Evolutionary conservation across 1,284 basidiomycete species (phyloP).

Genomic region (Ustilago cynodontis): DNA sequence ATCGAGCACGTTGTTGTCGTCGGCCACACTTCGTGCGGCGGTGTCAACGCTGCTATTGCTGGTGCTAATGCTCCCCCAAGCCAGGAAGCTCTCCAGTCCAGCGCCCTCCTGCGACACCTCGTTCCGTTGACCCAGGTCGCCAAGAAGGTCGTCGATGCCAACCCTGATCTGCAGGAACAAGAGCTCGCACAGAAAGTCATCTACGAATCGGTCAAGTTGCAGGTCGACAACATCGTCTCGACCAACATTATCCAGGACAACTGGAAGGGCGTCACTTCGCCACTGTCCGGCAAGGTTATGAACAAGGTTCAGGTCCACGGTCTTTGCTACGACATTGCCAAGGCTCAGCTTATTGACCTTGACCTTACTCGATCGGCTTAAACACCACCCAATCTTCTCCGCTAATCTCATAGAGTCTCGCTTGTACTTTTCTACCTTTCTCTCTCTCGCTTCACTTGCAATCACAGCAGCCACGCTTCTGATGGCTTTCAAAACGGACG

Average conservation of each 20-base stretch:
- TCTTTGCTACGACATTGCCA: slow-evolving; percentile 61
- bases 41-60: slow-evolving; percentile 69
- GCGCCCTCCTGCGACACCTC: slow-evolving; percentile 61
- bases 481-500: background rate
- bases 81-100: slow-evolving; percentile 36
- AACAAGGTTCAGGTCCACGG: slow-evolving; percentile 63
- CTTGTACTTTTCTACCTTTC: slow-evolving; percentile 9
- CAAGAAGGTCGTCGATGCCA: slow-evolving; percentile 40
- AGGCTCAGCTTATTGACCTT: slow-evolving; percentile 54
- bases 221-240: slow-evolving; percentile 80
- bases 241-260: slow-evolving; percentile 77
- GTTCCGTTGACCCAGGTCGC: slow-evolving; percentile 62
- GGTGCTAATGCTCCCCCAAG: slow-evolving; percentile 40
- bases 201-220: slow-evolving; percentile 76
- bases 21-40: slow-evolving; percentile 71
- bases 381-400: slow-evolving; percentile 3
- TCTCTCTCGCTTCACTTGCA: slow-evolving; percentile 8
- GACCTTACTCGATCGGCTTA: slow-evolving; percentile 30
- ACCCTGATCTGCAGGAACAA: slow-evolving; percentile 29
- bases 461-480: slow-evolving; percentile 1
- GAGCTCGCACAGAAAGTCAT: slow-evolving; percentile 52
- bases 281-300: slow-evolving; percentile 63
- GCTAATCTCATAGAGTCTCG: slow-evolving; percentile 12
- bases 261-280: slow-evolving; percentile 78
- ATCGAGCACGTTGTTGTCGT: slow-evolving; percentile 83